phyloP scores from a whole-genome alignment of 75 land plant genomes.

The Azolla pinnata region DNA sequence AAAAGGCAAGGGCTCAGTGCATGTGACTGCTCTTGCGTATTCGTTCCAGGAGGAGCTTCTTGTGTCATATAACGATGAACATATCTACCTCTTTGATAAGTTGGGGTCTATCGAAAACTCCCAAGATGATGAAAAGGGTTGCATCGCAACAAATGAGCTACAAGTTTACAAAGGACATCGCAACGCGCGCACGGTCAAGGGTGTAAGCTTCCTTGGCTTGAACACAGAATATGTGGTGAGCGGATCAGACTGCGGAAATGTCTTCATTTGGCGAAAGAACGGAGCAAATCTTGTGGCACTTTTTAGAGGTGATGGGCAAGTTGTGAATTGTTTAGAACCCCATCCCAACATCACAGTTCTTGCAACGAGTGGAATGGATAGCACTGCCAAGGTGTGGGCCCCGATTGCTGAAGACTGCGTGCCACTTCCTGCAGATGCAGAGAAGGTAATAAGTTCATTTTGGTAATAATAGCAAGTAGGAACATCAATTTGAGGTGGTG shows the following conservation, averaged over 20 bases:
- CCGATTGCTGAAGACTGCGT: constrained; percentile 29
- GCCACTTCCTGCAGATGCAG: constrained; percentile 41
- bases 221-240: constrained; percentile 68
- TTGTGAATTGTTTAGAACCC: constrained; percentile 66
- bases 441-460: constrained; percentile 47
- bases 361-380: constrained; percentile 67
- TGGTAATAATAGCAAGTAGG: no score
- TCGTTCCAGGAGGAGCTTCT: constrained; percentile 64
- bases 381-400: constrained; percentile 56
- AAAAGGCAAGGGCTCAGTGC: constrained; percentile 32
- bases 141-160: constrained; percentile 11
- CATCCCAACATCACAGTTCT: constrained; percentile 59
- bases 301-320: constrained; percentile 48
- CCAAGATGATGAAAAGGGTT: constrained; percentile 7
- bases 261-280: constrained; percentile 74
- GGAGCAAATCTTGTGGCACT: constrained; percentile 47
- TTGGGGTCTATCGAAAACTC: constrained; percentile 39
- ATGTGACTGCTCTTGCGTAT: constrained; percentile 69
- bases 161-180: constrained; percentile 69
- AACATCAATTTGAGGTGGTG: no score
- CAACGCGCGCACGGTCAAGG: constrained; percentile 64
- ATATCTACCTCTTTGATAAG: constrained; percentile 60
- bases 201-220: constrained; percentile 67
- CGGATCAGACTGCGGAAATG: constrained; percentile 76
- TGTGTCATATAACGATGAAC: constrained; percentile 83